Percentiles rank a stretch among this genome's conserved stretches.
These are phyloP conservation scores for Aspergillus brasiliensis DNA, from an alignment of 2,329 filamentous ascomycete genomes.

Conservation along the genomic window DNA sequence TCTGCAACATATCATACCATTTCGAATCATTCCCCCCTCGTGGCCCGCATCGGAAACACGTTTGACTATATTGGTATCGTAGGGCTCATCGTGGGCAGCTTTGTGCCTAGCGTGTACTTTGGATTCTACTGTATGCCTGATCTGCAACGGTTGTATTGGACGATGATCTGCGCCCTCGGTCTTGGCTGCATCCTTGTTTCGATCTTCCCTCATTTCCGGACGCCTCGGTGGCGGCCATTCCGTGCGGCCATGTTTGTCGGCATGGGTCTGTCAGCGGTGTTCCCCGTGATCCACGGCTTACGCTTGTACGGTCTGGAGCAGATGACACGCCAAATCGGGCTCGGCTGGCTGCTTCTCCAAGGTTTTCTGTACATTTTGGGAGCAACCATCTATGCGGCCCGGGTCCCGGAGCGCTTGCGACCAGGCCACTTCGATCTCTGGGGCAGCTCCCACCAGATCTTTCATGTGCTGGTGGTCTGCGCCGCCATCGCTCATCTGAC, in stretches of 20 bases:
- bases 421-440: conserved; percentile 86
- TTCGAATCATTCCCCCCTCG: conserved; percentile 76
- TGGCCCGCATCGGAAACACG: conserved; percentile 85
- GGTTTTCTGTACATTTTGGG: conserved; percentile 83
- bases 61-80: conserved; percentile 95
- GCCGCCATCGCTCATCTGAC: conserved; percentile 81
- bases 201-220: conserved; percentile 79
- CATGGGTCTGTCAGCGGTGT: conserved; percentile 79
- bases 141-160: conserved; percentile 72
- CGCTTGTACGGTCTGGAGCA: conserved; percentile 65
- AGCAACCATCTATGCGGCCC: conserved; percentile 78
- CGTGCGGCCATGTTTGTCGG: conserved; percentile 86
- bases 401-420: conserved; percentile 77
- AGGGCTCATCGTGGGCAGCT: conserved; percentile 85
- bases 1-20: conserved; percentile 84
- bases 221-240: conserved; percentile 79
- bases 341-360: conserved; percentile 78
- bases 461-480: conserved; percentile 83
- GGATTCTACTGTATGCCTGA: conserved; percentile 72
- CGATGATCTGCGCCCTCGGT: conserved; percentile 75
- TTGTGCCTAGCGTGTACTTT: conserved; percentile 85
- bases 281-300: conserved; percentile 80
- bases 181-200: conserved; percentile 75
- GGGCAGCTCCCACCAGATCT: conserved; percentile 94
- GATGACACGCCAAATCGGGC: conserved; percentile 72